Evolutionary conservation across 805 yeast species (phyloP), one percentile per base, ranked within the genome.

Genomic region (Ogataea nakhonphanomensis): DNA sequence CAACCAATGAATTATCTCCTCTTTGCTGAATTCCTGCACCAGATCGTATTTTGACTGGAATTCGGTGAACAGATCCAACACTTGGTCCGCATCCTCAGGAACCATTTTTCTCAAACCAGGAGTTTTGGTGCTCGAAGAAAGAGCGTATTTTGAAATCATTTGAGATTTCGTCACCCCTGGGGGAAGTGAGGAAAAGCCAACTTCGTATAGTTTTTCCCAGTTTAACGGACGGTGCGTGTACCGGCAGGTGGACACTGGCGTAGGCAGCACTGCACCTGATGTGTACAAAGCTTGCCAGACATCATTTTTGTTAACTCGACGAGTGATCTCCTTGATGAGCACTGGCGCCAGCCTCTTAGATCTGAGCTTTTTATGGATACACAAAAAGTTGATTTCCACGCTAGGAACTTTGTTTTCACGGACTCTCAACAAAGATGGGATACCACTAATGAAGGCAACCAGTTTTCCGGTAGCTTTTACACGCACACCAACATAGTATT

Each of bases 211-310:
- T 57, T 87, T 91, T 10, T 78, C 67, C 98, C 99, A 93, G 59
- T 93, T 84, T 49, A 93, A 67, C 1, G 97, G 95, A 53, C 99
- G 84, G 65, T 93, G 99, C 30, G 85, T 84, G 62, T 93, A 93
- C 45, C 97, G 76, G 59, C 95, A 82, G 2, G 87, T 79, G 9
- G 95, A 70, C 4, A 91, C 77, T 0, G 99, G 99, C n/a, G 90
- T 80, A 15, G 99, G 99, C 42, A 93, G 70, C 2, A 88, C 81
- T 3, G 81, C 79, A 8, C 98, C 99, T 0, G 91, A 95, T 8
- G 99, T 91, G 64, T 87, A 88, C 45, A 93, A 73, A 0, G 98
- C 99, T 62, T 90, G 97, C 96, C 97, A 93, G 45, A 90, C 84
- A 44, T 85, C 78, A 31, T 73, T 71, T 47, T 77, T 73, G 64